Evolutionary conservation across 192 early-diverging fungal genomes (phyloP).

Genomic region (Lunasporangiospora selenospora): DNA sequence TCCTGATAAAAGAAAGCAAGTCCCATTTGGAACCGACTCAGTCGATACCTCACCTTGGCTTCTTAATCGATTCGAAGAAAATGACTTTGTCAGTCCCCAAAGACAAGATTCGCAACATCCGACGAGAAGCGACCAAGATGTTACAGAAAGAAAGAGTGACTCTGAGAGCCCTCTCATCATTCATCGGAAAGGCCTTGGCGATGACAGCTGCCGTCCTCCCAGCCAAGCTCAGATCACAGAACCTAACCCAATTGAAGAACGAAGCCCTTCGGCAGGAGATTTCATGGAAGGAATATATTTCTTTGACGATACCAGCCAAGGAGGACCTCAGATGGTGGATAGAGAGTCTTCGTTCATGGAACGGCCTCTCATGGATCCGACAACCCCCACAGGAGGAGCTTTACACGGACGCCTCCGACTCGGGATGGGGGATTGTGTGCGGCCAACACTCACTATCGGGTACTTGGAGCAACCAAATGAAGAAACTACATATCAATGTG

Average conservation of each 20-base stretch:
- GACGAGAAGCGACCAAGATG: slow-evolving; percentile 16
- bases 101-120: slow-evolving; percentile 24
- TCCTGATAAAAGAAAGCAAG: slow-evolving; percentile 20
- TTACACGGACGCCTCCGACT: slow-evolving; percentile 34
- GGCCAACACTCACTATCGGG: neutral
- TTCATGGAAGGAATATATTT: slow-evolving; percentile 11
- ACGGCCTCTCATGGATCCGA: slow-evolving; percentile 25
- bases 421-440: slow-evolving; percentile 25
- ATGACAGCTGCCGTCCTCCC: slow-evolving; percentile 34
- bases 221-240: slow-evolving; percentile 19
- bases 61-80: slow-evolving; percentile 11
- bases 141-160: neutral
- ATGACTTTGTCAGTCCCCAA: slow-evolving; percentile 29
- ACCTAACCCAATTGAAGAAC: slow-evolving; percentile 35
- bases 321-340: slow-evolving; percentile 26
- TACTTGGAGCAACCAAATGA: slow-evolving; percentile 4
- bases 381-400: slow-evolving; percentile 9
- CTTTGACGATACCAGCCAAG: neutral
- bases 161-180: slow-evolving; percentile 20
- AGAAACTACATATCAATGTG: slow-evolving; percentile 12
- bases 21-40: slow-evolving; percentile 13
- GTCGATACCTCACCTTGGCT: slow-evolving; percentile 16
- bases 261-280: neutral
- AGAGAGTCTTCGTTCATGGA: slow-evolving; percentile 18
- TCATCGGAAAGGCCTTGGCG: slow-evolving; percentile 22